Conservation (phyloP, 495 filamentous ascomycete species). For the Pseudomonodictys pantanalensis region DNA sequence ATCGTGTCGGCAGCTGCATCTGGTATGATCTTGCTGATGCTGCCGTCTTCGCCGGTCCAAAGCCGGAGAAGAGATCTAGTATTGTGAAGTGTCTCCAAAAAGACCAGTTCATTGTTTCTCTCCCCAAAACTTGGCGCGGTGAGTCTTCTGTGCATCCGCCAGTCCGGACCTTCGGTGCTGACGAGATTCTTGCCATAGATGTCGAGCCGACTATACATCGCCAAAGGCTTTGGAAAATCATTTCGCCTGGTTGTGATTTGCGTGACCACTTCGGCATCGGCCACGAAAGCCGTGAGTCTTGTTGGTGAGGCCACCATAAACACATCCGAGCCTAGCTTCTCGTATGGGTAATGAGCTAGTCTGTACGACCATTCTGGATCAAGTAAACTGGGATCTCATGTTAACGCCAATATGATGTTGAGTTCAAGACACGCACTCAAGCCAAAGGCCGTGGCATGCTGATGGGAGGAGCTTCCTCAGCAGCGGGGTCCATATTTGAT, state of each 20-base stretch:
- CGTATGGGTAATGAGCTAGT: conserved; percentile 45
- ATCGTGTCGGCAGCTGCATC: conserved; percentile 59
- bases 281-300: conserved; percentile 48
- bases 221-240: conserved; percentile 65
- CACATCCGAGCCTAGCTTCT: conserved; percentile 45
- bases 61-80: conserved; percentile 53
- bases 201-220: conserved; percentile 54
- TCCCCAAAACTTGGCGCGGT: conserved; percentile 68
- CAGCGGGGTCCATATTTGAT: conserved; percentile 49
- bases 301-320: conserved; percentile 57
- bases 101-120: conserved; percentile 66
- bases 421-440: conserved; percentile 42
- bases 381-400: conserved; percentile 28
- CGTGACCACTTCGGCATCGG: conserved; percentile 57
- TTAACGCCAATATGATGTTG: neutral
- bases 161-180: conserved; percentile 58
- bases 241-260: conserved; percentile 59
- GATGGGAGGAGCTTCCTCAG: conserved; percentile 48
- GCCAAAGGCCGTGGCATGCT: conserved; percentile 42
- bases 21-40: conserved; percentile 46
- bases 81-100: conserved; percentile 58
- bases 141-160: conserved; percentile 67
- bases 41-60: conserved; percentile 46
- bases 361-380: conserved; percentile 45
- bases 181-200: conserved; percentile 66